These are phyloP conservation scores for Trichoderma aggressivum DNA, from an alignment of 2,329 filamentous ascomycete species.

Conservation along the genomic window DNA sequence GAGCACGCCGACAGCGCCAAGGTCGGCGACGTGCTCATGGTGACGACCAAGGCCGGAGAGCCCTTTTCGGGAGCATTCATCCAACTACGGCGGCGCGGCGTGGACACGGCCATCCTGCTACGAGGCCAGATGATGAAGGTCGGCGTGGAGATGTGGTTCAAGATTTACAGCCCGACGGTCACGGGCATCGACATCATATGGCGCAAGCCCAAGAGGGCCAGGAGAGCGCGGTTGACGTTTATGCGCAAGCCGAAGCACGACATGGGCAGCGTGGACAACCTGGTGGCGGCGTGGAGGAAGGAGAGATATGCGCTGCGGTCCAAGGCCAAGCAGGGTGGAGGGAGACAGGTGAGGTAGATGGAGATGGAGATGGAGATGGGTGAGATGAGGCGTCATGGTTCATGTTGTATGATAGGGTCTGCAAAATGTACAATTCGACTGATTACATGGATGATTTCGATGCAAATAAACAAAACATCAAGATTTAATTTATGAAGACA, in stretches of 20 bases:
- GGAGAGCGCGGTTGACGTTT: slow-evolving; percentile 84
- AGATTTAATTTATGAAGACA: neutral
- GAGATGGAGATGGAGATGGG: too few species aligned
- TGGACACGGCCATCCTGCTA: slow-evolving; percentile 84
- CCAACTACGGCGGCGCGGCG: slow-evolving; percentile 79
- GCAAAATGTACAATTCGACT: slow-evolving; percentile 11
- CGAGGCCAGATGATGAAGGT: slow-evolving; percentile 82
- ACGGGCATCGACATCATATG: slow-evolving; percentile 92
- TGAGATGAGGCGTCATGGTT: neutral
- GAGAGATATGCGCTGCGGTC: slow-evolving; percentile 41
- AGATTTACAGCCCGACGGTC: slow-evolving; percentile 87
- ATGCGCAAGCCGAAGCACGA: slow-evolving; percentile 87
- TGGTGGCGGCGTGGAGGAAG: slow-evolving; percentile 58
- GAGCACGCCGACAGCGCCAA: slow-evolving; percentile 74
- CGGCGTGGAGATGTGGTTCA: slow-evolving; percentile 96
- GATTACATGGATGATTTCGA: neutral
- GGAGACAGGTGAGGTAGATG: slow-evolving; percentile 21
- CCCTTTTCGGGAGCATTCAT: slow-evolving; percentile 87
- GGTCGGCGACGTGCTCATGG: slow-evolving; percentile 86
- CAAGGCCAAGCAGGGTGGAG: slow-evolving; percentile 30
- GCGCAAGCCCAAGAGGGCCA: slow-evolving; percentile 76
- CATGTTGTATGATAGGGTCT: slow-evolving; percentile 17
- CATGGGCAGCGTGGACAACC: slow-evolving; percentile 77
- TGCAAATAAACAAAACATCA: neutral
- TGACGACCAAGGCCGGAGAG: slow-evolving; percentile 75